A percentile compares a stretch with the other conserved stretches of the same genome.
Evolutionary conservation across 2,329 filamentous ascomycete genomes (phyloP).

Genomic region (Pseudohalonectria lignicola): DNA sequence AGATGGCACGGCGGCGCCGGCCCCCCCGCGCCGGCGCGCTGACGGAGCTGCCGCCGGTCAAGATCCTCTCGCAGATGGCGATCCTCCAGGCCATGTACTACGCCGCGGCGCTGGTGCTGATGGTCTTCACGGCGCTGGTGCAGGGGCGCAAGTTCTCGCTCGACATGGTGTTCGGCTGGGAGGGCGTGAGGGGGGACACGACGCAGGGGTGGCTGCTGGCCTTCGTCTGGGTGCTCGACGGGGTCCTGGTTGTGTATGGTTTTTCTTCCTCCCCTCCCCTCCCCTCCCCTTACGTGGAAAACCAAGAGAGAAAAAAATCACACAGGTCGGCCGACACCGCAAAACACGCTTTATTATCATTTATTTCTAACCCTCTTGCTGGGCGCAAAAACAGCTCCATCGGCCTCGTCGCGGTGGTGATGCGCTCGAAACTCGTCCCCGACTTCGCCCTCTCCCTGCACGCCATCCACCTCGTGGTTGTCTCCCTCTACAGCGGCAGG

Average conservation of each 20-base stretch:
- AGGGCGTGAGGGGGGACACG: conserved; percentile 47
- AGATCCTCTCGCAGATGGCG: conserved; percentile 48
- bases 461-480: conserved; percentile 20
- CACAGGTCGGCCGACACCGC: no score
- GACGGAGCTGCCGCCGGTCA: conserved; percentile 48
- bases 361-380: no score
- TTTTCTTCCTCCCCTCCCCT: neutral
- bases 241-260: conserved; percentile 39
- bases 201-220: conserved; percentile 50
- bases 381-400: no score
- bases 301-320: no score
- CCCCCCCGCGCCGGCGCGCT: conserved; percentile 50
- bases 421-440: conserved; percentile 84
- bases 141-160: conserved; percentile 42
- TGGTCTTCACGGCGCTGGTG: conserved; percentile 48
- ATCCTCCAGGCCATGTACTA: conserved; percentile 47
- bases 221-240: conserved; percentile 46
- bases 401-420: conserved; percentile 72
- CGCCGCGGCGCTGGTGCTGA: conserved; percentile 34
- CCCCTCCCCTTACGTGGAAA: no score
- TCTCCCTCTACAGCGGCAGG: conserved; percentile 65
- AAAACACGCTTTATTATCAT: no score
- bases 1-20: conserved; percentile 45
- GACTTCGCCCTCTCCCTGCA: conserved; percentile 76
- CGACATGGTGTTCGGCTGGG: conserved; percentile 47